Evolutionary conservation across 2,329 filamentous ascomycete species (phyloP).

Genomic region (Trichoderma hamatum): DNA sequence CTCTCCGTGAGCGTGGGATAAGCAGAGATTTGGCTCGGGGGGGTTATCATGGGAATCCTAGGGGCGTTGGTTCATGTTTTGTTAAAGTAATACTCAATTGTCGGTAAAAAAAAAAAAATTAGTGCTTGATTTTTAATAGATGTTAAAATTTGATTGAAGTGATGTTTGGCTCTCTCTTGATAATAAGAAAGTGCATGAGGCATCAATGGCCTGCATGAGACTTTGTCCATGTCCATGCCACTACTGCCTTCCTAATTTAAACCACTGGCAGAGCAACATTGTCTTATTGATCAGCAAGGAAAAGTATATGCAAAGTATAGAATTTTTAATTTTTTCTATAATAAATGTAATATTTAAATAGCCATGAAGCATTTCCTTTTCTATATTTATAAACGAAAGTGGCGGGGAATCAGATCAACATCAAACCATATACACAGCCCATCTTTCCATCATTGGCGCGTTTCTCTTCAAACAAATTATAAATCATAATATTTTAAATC

Average conservation of each 20-base stretch:
- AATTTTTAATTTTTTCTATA: neutral
- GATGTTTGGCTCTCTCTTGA: no score
- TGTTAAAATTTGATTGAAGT: no score
- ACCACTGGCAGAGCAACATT: neutral
- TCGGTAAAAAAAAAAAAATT: no score
- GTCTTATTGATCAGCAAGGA: neutral
- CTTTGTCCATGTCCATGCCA: no score
- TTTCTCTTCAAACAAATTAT: conserved; percentile 13
- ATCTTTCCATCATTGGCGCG: conserved; percentile 1
- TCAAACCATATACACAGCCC: conserved; percentile 7
- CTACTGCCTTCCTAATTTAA: neutral
- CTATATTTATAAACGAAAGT: conserved; percentile 12
- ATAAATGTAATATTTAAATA: neutral
- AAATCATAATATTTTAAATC: conserved; percentile 9
- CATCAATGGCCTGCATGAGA: no score
- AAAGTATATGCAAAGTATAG: neutral
- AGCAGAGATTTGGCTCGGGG: neutral
- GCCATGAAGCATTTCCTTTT: conserved; percentile 20
- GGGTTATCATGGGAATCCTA: neutral
- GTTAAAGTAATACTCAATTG: neutral
- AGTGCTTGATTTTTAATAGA: no score
- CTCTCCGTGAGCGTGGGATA: neutral
- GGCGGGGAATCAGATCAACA: conserved; percentile 19
- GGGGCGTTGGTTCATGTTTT: neutral
- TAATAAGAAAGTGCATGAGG: neutral